Evolutionary conservation across 495 filamentous ascomycete species (phyloP).

Genomic region (Haplographium delicatum): DNA sequence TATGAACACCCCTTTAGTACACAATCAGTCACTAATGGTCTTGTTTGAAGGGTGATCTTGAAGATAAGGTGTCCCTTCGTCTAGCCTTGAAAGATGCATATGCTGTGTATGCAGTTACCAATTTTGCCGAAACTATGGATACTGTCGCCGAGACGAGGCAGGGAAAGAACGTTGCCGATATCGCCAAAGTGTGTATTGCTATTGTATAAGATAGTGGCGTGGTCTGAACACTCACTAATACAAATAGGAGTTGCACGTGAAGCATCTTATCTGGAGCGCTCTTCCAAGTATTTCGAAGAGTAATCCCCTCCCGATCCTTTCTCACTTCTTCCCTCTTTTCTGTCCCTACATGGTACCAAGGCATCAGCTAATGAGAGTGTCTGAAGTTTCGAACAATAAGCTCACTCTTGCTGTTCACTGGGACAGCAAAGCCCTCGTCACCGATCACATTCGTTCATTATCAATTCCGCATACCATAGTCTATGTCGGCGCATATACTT

Average conservation of each 20-base stretch:
- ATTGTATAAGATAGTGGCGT: not conserved
- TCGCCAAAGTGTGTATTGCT: slow-evolving; percentile 36
- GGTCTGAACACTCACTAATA: not conserved
- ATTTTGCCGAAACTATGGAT: slow-evolving; percentile 36
- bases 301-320: too few species aligned
- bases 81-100: slow-evolving; percentile 45
- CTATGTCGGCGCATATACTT: slow-evolving; percentile 45
- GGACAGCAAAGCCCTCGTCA: slow-evolving; percentile 53
- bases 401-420: slow-evolving; percentile 52
- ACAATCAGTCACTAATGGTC: too few species aligned
- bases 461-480: slow-evolving; percentile 48
- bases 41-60: slow-evolving; percentile 42
- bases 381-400: slow-evolving; percentile 38
- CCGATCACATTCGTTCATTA: slow-evolving; percentile 44
- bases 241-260: slow-evolving; percentile 30
- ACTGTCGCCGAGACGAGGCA: slow-evolving; percentile 45
- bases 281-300: slow-evolving; percentile 30
- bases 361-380: too few species aligned
- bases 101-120: slow-evolving; percentile 51
- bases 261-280: slow-evolving; percentile 47
- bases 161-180: slow-evolving; percentile 50
- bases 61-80: slow-evolving; percentile 39
- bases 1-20: too few species aligned
- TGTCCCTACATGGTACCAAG: too few species aligned
- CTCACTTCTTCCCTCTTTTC: too few species aligned